phyloP scores from a whole-genome alignment of 441 rosid genomes.

The Aleurites moluccanus region DNA sequence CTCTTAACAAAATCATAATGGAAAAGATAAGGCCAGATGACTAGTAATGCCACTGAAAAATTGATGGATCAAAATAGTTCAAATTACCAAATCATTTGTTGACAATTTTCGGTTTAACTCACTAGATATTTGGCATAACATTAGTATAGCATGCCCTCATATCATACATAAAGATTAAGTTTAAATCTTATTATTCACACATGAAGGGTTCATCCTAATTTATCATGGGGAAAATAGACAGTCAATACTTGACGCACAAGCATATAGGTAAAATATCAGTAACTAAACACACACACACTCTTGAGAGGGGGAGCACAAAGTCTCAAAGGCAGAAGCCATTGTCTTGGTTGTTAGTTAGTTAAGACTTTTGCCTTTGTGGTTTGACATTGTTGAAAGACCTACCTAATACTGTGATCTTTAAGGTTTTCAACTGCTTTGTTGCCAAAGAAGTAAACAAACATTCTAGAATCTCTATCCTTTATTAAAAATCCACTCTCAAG shows the following conservation, averaged over 20 bases:
- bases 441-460: not conserved
- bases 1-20: not conserved
- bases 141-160: not conserved
- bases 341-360: slow-evolving; percentile 21
- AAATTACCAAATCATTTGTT: not conserved
- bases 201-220: not conserved
- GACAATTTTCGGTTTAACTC: not conserved
- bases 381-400: slow-evolving; percentile 17
- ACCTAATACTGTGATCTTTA: not conserved
- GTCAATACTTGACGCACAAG: not conserved
- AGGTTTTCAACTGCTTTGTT: slow-evolving; percentile 3
- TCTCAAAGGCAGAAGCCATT: slow-evolving; percentile 22
- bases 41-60: not conserved
- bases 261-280: not conserved
- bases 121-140: not conserved
- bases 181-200: not conserved
- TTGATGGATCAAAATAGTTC: not conserved
- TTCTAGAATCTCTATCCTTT: slow-evolving; percentile 5
- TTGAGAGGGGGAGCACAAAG: not conserved
- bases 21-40: not conserved
- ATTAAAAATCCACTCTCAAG: slow-evolving; percentile 28
- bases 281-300: not conserved
- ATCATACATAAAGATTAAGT: not conserved
- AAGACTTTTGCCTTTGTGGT: slow-evolving; percentile 17
- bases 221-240: not conserved